Conservation (phyloP, 495 filamentous ascomycete species). For the Aspergillus homomorphus region DNA sequence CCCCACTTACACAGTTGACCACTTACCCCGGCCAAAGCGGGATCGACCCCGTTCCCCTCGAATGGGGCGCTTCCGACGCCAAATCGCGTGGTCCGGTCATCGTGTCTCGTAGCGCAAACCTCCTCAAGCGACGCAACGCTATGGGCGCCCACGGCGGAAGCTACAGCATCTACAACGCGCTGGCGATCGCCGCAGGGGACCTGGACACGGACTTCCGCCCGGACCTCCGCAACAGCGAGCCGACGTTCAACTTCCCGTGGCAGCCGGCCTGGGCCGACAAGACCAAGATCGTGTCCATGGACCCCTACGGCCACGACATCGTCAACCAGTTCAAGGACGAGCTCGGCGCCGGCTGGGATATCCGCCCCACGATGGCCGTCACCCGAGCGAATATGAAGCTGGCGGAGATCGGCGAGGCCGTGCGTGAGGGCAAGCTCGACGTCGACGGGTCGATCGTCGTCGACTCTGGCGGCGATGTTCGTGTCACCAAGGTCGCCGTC, state of each 20-base stretch:
- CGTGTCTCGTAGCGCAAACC: slow-evolving; percentile 71
- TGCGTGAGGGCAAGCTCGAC: slow-evolving; percentile 70
- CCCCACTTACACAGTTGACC: slow-evolving; percentile 47
- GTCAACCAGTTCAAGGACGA: slow-evolving; percentile 40
- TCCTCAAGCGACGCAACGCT: slow-evolving; percentile 85
- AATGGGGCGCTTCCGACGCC: slow-evolving; percentile 82
- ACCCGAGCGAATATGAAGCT: slow-evolving; percentile 97
- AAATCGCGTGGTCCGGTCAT: slow-evolving; percentile 81
- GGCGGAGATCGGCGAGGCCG: slow-evolving; percentile 86
- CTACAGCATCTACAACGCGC: slow-evolving; percentile 95
- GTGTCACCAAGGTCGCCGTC: slow-evolving; percentile 94
- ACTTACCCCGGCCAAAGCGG: slow-evolving; percentile 94
- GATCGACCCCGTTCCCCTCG: slow-evolving; percentile 82
- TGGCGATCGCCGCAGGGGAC: slow-evolving; percentile 89
- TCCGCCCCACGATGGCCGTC: slow-evolving; percentile 91
- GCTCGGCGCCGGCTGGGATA: slow-evolving; percentile 73
- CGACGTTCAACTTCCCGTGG: slow-evolving; percentile 80
- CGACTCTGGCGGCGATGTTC: slow-evolving; percentile 77
- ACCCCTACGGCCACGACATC: slow-evolving; percentile 82
- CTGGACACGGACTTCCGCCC: slow-evolving; percentile 81
- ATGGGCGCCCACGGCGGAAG: slow-evolving; percentile 89
- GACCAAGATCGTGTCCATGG: slow-evolving; percentile 97
- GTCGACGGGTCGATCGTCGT: slow-evolving; percentile 92
- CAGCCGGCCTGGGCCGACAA: slow-evolving; percentile 87
- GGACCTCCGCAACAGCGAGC: slow-evolving; percentile 92